A percentile compares a stretch with the other conserved stretches of the same genome.
Conservation (phyloP, 139 green algal species). For the Eudorina sp. region DNA sequence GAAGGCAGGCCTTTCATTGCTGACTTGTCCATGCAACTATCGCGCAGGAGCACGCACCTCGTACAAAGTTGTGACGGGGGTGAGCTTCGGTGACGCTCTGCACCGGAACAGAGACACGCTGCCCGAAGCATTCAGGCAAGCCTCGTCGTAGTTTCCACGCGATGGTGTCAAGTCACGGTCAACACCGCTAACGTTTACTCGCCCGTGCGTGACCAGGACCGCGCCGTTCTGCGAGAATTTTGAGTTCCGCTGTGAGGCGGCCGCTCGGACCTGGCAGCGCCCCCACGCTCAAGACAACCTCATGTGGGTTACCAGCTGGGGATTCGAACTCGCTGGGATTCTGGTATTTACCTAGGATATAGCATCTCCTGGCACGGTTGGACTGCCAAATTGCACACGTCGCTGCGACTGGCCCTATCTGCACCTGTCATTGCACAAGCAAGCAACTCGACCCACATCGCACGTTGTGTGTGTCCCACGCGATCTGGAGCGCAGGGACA, state of each 20-base stretch:
- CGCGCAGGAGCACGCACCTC: slow-evolving; percentile 82
- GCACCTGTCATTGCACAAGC: too few relatives aligned
- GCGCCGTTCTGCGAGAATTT: slow-evolving; percentile 84
- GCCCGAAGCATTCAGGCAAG: slow-evolving; percentile 73
- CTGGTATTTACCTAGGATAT: too few relatives aligned
- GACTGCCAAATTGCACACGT: too few relatives aligned
- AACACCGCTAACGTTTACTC: too few relatives aligned
- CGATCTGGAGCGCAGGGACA: slow-evolving; percentile 83
- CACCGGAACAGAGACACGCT: slow-evolving; percentile 63
- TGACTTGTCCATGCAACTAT: not conserved
- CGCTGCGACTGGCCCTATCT: too few relatives aligned
- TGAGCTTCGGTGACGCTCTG: slow-evolving; percentile 75
- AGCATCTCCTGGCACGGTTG: too few relatives aligned
- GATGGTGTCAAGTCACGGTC: too few relatives aligned
- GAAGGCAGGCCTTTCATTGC: not conserved
- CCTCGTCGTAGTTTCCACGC: too few relatives aligned
- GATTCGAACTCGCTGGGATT: too few relatives aligned
- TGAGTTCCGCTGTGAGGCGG: slow-evolving; percentile 79
- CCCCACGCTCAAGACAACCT: slow-evolving; percentile 91
- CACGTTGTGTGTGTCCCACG: not conserved
- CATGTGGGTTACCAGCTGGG: too few relatives aligned
- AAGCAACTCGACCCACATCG: not conserved
- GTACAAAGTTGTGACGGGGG: slow-evolving; percentile 80
- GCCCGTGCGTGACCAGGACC: not conserved
- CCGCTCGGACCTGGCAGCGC: slow-evolving; percentile 87